Evolutionary conservation across 805 yeast genomes (phyloP), one percentile per base, ranked within the genome.

Genomic region (Monosporozyma siamensis): DNA sequence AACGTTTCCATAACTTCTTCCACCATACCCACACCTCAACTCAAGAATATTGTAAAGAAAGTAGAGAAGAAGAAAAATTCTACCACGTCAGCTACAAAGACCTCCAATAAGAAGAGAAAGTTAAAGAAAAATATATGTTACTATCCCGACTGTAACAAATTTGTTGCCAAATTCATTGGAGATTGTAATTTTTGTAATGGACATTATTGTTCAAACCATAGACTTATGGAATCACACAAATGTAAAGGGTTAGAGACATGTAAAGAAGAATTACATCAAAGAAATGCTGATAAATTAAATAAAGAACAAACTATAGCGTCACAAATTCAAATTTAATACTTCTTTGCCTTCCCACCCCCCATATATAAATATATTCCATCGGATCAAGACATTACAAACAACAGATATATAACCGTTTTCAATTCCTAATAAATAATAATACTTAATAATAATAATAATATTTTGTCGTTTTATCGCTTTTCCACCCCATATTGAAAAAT

Each of bases 181-280:
- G 88, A 81, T 59, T 87, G 96, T 62, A 74, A 78, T 42, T 82
- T 80, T 58, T 87, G 96, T 62, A 75, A 76, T 38, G 94, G 95
- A 36, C 82, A 80, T 55, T 87, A 77, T 62, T 87, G 96, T 63
- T 81, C 90, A 25, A 82, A 82, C 55, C 96, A 87, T 66, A 74
- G 96, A 44, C 69, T 87, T 43, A 69, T 88, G 65, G 96, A 87
- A 63, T 87, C 80, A 61, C 96, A 87, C 64, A 61, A 71, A 45
- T 87, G 96, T 59, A 69, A 72, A 44, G 95, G 92, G 6, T 71
- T 87, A 45, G 82, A 80, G 56, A 72, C 67, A 49, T 86, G 94
- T 68, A 85, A 85, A 68, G 89, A 86, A 53, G 77, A 74, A 53
- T 78, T 86, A 51, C 94, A 85, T 54, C 89, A 83, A 55, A 72